Evolutionary conservation across 2,329 filamentous ascomycete species (phyloP).

Genomic region (Colletotrichum aenigma): DNA sequence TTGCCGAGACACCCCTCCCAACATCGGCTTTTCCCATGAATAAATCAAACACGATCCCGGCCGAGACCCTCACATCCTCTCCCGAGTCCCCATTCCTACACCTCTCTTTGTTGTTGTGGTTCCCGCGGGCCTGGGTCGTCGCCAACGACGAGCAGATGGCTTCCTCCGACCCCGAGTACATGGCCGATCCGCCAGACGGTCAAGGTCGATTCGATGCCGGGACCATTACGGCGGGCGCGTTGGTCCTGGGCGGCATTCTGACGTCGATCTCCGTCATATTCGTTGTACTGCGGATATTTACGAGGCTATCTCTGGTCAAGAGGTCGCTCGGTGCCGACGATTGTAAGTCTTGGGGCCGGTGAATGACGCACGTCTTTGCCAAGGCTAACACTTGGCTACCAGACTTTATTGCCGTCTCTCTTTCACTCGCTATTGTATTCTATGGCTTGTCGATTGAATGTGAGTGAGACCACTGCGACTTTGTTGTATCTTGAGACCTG

Average conservation of each 20-base stretch:
- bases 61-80: not conserved
- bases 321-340: conserved; percentile 1
- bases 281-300: not conserved
- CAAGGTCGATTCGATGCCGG: conserved; percentile 9
- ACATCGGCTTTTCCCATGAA: not conserved
- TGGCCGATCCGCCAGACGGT: conserved; percentile 3
- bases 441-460: not conserved
- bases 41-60: not conserved
- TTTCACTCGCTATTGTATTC: not conserved
- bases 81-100: not conserved
- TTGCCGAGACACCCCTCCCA: not conserved
- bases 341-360: not conserved
- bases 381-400: not conserved
- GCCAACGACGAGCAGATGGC: not conserved
- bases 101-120: not conserved
- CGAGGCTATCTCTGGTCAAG: not conserved
- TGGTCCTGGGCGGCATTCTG: not conserved
- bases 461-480: accelerated
- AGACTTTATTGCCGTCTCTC: conserved; percentile 2
- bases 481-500: accelerated
- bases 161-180: not conserved
- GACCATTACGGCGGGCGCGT: not conserved
- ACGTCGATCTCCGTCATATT: conserved; percentile 2
- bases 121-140: not conserved
- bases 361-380: accelerated